Percentiles rank a stretch among this genome's conserved stretches.
Evolutionary conservation across 305 asterid species (phyloP).

Genomic region (Fraxinus angustifolia): DNA sequence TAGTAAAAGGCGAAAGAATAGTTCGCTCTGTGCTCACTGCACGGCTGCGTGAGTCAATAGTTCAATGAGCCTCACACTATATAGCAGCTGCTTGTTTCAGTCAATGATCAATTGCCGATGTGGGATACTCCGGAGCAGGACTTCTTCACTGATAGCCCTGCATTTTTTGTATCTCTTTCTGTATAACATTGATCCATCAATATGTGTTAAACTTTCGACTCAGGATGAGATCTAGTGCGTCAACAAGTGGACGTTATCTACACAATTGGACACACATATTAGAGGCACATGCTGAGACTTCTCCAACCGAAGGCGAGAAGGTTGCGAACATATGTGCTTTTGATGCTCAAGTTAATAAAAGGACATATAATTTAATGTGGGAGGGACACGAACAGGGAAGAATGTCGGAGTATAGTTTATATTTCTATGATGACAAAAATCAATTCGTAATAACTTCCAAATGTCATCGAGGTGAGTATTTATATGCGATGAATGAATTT

Average conservation of each 20-base stretch:
- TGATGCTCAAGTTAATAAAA: too few relatives aligned
- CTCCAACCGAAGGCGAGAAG: too few relatives aligned
- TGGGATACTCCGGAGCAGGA: neutral
- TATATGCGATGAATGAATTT: neutral
- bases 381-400: neutral
- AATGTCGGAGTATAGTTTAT: neutral
- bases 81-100: neutral
- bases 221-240: too few relatives aligned
- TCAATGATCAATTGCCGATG: neutral
- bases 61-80: neutral
- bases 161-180: neutral
- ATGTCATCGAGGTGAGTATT: neutral
- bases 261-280: too few relatives aligned
- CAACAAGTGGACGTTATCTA: too few relatives aligned
- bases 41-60: neutral
- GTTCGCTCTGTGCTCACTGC: constrained; percentile 30
- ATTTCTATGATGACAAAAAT: neutral
- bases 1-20: constrained; percentile 48
- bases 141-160: neutral
- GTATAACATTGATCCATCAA: neutral
- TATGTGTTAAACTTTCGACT: too few relatives aligned
- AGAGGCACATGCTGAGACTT: too few relatives aligned
- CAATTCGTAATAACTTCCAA: neutral
- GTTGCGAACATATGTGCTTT: too few relatives aligned
- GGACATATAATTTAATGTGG: neutral